Conservation (phyloP, 2,329 filamentous ascomycete species). For the Ophiostoma triangulosporum region DNA sequence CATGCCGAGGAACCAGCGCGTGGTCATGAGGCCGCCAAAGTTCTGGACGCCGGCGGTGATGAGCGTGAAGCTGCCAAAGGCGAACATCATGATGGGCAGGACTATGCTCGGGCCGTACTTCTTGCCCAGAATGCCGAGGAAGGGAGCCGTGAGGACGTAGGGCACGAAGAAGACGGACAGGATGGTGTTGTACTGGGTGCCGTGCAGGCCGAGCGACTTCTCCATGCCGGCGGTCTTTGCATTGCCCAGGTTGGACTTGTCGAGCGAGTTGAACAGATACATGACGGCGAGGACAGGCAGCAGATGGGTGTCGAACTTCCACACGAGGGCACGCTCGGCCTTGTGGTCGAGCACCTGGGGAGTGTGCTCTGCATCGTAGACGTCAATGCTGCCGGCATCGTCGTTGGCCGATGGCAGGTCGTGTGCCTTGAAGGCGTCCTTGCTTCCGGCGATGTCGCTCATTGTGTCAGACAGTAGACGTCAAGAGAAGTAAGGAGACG, state of each 20-base stretch:
- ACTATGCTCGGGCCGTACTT: constrained; percentile 53
- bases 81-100: constrained; percentile 58
- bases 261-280: constrained; percentile 38
- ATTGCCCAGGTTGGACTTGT: constrained; percentile 21
- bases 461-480: neutral
- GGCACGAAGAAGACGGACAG: constrained; percentile 64
- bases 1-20: constrained; percentile 55
- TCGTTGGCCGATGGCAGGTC: neutral
- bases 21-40: constrained; percentile 21
- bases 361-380: constrained; percentile 6
- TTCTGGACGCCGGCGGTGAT: constrained; percentile 34
- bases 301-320: constrained; percentile 41
- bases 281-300: constrained; percentile 41
- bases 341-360: constrained; percentile 23
- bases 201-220: constrained; percentile 1
- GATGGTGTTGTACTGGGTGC: constrained; percentile 47
- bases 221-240: constrained; percentile 12
- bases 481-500: neutral
- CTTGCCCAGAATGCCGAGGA: constrained; percentile 49
- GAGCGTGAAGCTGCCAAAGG: constrained; percentile 50
- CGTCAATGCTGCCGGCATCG: constrained; percentile 4
- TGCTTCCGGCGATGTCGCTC: neutral
- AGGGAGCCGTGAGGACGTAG: constrained; percentile 56
- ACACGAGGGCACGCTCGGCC: constrained; percentile 36
- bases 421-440: neutral